phyloP scores from a whole-genome alignment of 2,329 filamentous ascomycete species.

The Lecanoromycetidae sp. region DNA sequence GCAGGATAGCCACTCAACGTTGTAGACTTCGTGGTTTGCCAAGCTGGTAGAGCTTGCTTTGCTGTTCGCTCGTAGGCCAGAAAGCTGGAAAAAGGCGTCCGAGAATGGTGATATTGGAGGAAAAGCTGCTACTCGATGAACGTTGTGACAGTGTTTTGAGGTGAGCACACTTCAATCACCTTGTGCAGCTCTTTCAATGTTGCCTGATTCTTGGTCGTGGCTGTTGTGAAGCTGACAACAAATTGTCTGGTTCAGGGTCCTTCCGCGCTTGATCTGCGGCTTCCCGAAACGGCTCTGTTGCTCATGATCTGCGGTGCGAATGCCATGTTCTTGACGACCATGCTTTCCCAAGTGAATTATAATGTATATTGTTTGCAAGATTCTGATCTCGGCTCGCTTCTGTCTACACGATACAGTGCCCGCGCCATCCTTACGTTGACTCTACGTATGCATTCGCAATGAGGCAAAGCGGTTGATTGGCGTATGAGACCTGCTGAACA shows the following conservation, averaged over 20 bases:
- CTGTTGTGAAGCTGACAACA: not conserved
- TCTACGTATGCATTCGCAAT: too few species aligned
- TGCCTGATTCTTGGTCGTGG: conserved; percentile 8
- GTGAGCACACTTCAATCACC: too few species aligned
- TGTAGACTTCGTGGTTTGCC: not conserved
- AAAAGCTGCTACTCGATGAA: not conserved
- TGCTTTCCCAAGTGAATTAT: too few species aligned
- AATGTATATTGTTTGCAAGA: too few species aligned
- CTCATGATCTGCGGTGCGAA: too few species aligned
- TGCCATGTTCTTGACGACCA: too few species aligned
- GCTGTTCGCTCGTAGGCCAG: not conserved
- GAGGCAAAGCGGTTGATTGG: too few species aligned
- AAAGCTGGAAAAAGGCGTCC: not conserved
- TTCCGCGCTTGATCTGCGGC: conserved; percentile 3
- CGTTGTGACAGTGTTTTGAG: not conserved
- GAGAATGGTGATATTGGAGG: not conserved
- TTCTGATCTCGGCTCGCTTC: too few species aligned
- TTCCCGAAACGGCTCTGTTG: not conserved
- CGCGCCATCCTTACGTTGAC: too few species aligned
- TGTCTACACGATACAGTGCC: too few species aligned
- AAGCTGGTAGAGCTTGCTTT: not conserved
- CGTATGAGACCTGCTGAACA: too few species aligned
- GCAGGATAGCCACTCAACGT: not conserved
- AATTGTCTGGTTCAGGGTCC: not conserved
- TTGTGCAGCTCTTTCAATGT: not conserved